Evolutionary conservation across 1,284 basidiomycete species (phyloP).

Genomic region (Tilletia indica): DNA sequence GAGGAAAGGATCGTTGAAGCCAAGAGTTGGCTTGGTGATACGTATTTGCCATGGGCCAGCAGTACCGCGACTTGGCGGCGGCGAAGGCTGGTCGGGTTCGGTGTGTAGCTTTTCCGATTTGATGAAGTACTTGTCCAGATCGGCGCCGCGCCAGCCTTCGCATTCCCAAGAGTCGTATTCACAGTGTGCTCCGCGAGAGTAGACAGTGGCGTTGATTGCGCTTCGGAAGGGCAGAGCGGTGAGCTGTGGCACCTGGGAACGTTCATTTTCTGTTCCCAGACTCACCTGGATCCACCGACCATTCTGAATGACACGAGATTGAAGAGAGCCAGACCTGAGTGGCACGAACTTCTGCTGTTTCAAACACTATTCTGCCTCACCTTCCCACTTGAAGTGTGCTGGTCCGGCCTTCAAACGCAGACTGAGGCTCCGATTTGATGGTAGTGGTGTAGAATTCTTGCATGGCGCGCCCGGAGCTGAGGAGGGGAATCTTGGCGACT

Average conservation of each 20-base stretch:
- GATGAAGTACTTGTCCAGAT: constrained; percentile 4
- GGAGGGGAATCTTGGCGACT: constrained; percentile 17
- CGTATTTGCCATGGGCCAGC: constrained; percentile 4
- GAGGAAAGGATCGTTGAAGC: constrained; percentile 15
- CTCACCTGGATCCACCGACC: constrained; percentile 25
- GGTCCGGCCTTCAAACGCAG: constrained; percentile 1
- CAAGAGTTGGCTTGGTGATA: not conserved
- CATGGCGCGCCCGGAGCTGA: constrained; percentile 15
- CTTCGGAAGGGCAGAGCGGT: not conserved
- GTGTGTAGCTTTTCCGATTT: not conserved
- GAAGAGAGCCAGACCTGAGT: constrained; percentile 4
- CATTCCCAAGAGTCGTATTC: constrained; percentile 16
- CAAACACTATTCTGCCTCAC: constrained; percentile 6
- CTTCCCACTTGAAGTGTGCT: constrained; percentile 15
- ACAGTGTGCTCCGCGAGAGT: constrained; percentile 15
- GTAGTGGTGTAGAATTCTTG: constrained; percentile 19
- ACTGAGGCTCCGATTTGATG: constrained; percentile 20
- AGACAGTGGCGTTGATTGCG: constrained; percentile 23
- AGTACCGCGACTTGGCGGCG: not conserved
- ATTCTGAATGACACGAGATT: not conserved
- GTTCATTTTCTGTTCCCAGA: not conserved
- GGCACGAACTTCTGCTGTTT: not conserved
- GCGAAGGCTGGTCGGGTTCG: not conserved
- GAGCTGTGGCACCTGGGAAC: not conserved
- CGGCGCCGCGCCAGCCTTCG: constrained; percentile 11